A percentile compares a stretch with the other conserved stretches of the same genome.
Evolutionary conservation across 1,284 basidiomycete species (phyloP).

Genomic region (Trichosporon coremiiforme): DNA sequence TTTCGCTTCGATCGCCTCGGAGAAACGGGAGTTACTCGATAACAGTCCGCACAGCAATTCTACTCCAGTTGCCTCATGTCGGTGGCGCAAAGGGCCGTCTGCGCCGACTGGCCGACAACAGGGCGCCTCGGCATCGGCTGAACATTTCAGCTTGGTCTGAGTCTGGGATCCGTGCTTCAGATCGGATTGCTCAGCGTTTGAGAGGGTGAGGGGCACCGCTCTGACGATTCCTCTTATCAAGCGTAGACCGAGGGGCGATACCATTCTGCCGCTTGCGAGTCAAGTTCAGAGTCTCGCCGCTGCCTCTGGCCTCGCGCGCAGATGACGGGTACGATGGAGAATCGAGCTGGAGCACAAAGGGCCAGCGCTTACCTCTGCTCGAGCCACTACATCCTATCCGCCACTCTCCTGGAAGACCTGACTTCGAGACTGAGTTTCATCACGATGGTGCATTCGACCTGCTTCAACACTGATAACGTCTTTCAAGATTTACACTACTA

Average conservation of each 20-base stretch:
- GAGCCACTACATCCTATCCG: neutral
- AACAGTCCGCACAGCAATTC: neutral
- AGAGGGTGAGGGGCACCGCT: neutral
- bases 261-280: no score
- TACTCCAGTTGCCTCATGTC: neutral
- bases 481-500: neutral
- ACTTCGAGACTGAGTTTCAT: no score
- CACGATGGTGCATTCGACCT: no score
- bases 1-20: neutral
- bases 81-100: neutral
- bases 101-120: no score
- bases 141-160: neutral
- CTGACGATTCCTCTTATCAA: neutral
- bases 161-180: neutral
- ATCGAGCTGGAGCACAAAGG: no score
- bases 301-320: no score
- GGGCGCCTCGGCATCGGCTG: neutral
- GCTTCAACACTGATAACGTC: no score
- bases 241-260: no score
- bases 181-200: neutral
- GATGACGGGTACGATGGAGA: no score
- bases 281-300: no score
- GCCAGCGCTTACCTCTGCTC: neutral
- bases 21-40: neutral
- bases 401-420: no score